Percentiles rank a stretch among this genome's conserved stretches.
Conservation (phyloP, 2,329 filamentous ascomycete genomes). For the Neophaeococcomyces mojaviensis region DNA sequence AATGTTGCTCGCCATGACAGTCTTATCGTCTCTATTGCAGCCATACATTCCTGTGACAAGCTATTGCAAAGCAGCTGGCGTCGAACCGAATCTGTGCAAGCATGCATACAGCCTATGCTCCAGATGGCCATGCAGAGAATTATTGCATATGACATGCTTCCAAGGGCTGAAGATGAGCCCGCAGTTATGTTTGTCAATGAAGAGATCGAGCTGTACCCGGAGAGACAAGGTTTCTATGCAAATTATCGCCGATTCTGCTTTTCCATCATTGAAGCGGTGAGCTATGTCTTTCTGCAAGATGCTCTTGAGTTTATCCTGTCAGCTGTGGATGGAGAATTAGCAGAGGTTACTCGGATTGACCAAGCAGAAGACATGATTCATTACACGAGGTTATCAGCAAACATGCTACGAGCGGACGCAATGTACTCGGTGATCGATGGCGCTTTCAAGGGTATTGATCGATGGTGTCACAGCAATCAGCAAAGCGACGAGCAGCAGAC, state of each 20-base stretch:
- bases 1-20: constrained; percentile 76
- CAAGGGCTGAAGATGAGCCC: constrained; percentile 71
- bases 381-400: constrained; percentile 32
- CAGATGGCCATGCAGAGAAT: constrained; percentile 77
- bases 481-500: constrained; percentile 41
- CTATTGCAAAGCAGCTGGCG: constrained; percentile 67
- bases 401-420: constrained; percentile 74
- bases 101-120: constrained; percentile 66
- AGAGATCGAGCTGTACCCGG: constrained; percentile 89
- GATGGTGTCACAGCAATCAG: constrained; percentile 57
- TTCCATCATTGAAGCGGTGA: constrained; percentile 78
- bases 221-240: constrained; percentile 87
- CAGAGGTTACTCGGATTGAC: constrained; percentile 35
- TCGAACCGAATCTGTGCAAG: constrained; percentile 52
- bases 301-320: constrained; percentile 81
- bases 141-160: constrained; percentile 78
- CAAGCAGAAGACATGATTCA: constrained; percentile 33
- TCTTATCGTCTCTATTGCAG: constrained; percentile 85
- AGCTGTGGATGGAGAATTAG: constrained; percentile 65
- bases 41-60: constrained; percentile 82
- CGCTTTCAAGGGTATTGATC: constrained; percentile 78
- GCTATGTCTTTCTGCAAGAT: constrained; percentile 71
- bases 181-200: constrained; percentile 78
- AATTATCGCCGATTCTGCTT: constrained; percentile 91
- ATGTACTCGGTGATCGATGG: constrained; percentile 86